Evolutionary conservation across 345 rosid genomes (phyloP).

Genomic region (Reutealis trisperma): DNA sequence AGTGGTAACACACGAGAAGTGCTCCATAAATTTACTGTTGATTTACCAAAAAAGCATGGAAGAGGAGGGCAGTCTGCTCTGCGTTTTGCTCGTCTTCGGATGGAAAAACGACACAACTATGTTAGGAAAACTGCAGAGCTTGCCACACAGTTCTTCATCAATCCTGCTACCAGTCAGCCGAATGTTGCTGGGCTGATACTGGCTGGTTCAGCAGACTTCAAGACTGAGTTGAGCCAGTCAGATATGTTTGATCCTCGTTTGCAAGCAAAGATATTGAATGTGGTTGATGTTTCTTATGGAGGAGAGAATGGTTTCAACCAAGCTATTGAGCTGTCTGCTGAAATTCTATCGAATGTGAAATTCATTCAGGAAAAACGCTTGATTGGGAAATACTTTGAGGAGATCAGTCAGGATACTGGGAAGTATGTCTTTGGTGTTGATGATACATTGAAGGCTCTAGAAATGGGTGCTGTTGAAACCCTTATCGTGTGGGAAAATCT

Average conservation of each 20-base stretch:
- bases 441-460: constrained; percentile 41
- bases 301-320: constrained; percentile 38
- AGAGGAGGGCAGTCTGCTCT: constrained; percentile 52
- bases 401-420: constrained; percentile 41
- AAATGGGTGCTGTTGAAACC: constrained; percentile 32
- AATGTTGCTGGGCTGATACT: constrained; percentile 35
- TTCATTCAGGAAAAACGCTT: constrained; percentile 37
- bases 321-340: constrained; percentile 40
- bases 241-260: constrained; percentile 39
- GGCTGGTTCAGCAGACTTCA: constrained; percentile 41
- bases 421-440: constrained; percentile 37
- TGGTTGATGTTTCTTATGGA: constrained; percentile 31
- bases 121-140: constrained; percentile 47
- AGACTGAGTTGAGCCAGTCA: constrained; percentile 39
- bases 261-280: constrained; percentile 34
- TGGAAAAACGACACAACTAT: constrained; percentile 39
- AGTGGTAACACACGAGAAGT: constrained; percentile 43
- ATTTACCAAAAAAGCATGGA: constrained; percentile 50
- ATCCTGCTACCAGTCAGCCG: constrained; percentile 28
- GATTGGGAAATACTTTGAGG: constrained; percentile 38
- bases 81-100: constrained; percentile 42
- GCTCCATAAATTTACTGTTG: constrained; percentile 42
- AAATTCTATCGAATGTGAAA: constrained; percentile 34
- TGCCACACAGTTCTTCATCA: constrained; percentile 32
- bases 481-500: constrained; percentile 44